These are phyloP conservation scores for Stropharia rugosoannulata DNA, from an alignment of 768 basidiomycete genomes.

Conservation along the genomic window DNA sequence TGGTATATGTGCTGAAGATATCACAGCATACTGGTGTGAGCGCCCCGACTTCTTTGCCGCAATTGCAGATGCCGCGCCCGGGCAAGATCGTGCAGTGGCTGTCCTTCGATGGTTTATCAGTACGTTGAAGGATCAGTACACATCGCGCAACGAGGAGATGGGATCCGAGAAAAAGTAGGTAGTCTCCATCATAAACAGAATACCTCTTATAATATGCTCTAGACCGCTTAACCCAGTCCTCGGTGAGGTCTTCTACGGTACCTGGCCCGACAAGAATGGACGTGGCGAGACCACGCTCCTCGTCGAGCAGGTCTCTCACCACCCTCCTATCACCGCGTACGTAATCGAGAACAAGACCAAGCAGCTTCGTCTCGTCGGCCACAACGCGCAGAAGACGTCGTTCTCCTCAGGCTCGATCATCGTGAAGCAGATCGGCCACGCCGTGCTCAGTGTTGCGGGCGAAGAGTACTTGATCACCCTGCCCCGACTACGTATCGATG, in stretches of 20 bases:
- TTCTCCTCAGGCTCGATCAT: conserved; percentile 80
- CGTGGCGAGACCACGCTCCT: conserved; percentile 82
- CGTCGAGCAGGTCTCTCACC: conserved; percentile 97
- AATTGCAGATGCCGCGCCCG: conserved; percentile 74
- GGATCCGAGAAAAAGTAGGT: conserved; percentile 96
- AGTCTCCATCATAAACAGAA: background rate
- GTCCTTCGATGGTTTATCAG: conserved; percentile 97
- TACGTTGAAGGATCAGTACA: conserved; percentile 95
- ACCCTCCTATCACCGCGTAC: conserved; percentile 87
- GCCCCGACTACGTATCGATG: conserved; percentile 90
- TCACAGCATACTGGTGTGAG: conserved; percentile 93
- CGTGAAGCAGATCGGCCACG: conserved; percentile 97
- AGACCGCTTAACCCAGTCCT: conserved; percentile 96
- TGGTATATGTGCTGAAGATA: conserved; percentile 2
- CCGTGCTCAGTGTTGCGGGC: conserved; percentile 65
- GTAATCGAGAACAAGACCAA: conserved; percentile 80
- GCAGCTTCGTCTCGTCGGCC: conserved; percentile 76
- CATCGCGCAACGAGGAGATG: conserved; percentile 91
- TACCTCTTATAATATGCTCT: conserved; percentile 7
- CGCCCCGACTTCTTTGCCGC: conserved; percentile 86
- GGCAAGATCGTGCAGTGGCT: conserved; percentile 71
- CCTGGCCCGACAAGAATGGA: conserved; percentile 75
- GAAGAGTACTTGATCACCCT: conserved; percentile 86
- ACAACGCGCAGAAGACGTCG: conserved; percentile 93
- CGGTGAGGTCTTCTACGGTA: conserved; percentile 88